Evolutionary conservation across 805 yeast species (phyloP).

Genomic region (Kockiozyma suomiensis): DNA sequence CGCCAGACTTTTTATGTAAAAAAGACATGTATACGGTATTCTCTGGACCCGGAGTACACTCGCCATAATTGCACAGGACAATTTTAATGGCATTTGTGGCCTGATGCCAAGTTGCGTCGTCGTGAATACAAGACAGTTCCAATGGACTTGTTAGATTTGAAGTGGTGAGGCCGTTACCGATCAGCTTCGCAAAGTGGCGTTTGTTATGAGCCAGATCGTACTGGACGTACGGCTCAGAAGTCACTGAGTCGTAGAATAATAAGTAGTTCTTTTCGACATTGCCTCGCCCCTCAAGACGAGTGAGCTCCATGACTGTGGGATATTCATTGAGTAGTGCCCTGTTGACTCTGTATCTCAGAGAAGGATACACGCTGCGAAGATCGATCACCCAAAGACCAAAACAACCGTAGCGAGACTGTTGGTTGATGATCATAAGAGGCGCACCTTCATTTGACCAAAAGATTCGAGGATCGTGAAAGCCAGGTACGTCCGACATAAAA

Average conservation of each 20-base stretch:
- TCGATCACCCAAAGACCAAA: conserved; percentile 33
- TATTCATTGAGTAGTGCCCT: conserved; percentile 27
- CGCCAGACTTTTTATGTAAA: conserved; percentile 22
- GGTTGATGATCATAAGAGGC: conserved; percentile 32
- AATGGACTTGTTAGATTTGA: conserved; percentile 29
- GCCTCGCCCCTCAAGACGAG: conserved; percentile 27
- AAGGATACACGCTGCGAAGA: conserved; percentile 30
- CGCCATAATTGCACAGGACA: conserved; percentile 32
- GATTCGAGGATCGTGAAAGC: conserved; percentile 31
- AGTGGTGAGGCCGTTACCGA: conserved; percentile 32
- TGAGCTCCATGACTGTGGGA: conserved; percentile 30
- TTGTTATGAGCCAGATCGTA: conserved; percentile 24
- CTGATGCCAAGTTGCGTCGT: conserved; percentile 32
- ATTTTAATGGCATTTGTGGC: conserved; percentile 32
- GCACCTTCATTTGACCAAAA: conserved; percentile 34
- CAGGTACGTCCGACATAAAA: conserved; percentile 30
- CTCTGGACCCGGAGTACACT: conserved; percentile 26
- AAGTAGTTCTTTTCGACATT: conserved; percentile 28
- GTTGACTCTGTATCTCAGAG: conserved; percentile 28
- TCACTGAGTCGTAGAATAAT: conserved; percentile 24
- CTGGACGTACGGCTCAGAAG: conserved; percentile 25
- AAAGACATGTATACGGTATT: conserved; percentile 31
- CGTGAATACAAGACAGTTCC: conserved; percentile 23
- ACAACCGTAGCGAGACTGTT: conserved; percentile 33
- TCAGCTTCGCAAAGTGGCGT: conserved; percentile 29